A percentile compares a stretch with the other conserved stretches of the same genome.
Evolutionary conservation across 257 asterid species (phyloP).

Genomic region (Nicotiana benthamiana): DNA sequence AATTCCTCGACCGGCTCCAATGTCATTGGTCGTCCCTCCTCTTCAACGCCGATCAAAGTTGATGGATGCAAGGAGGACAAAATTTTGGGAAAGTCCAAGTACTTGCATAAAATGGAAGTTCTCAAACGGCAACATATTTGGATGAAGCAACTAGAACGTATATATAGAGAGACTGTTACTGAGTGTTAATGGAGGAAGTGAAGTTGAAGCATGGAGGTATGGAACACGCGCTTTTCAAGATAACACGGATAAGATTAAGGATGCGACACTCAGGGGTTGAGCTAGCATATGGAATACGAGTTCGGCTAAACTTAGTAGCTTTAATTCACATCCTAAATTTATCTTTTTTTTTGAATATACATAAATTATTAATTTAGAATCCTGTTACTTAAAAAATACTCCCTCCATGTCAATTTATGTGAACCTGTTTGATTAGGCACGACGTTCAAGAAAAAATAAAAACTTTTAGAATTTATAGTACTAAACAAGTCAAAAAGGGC

Average conservation of each 20-base stretch:
- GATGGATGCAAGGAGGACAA: slow-evolving; percentile 54
- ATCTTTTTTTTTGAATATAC: no score
- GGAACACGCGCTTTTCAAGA: slow-evolving; percentile 60
- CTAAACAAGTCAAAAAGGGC: no score
- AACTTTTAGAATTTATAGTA: no score
- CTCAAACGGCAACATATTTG: slow-evolving; percentile 53
- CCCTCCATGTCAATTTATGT: no score
- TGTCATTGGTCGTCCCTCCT: slow-evolving; percentile 22
- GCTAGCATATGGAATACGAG: no score
- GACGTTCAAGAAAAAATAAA: no score
- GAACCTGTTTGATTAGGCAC: no score
- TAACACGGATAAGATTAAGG: slow-evolving; percentile 39
- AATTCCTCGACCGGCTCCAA: not conserved
- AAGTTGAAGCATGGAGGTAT: slow-evolving; percentile 56
- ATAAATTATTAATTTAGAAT: no score
- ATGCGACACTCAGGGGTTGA: not conserved
- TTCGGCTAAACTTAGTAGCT: no score
- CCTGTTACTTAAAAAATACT: no score
- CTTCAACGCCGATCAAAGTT: slow-evolving; percentile 37
- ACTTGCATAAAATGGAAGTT: slow-evolving; percentile 54
- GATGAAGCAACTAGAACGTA: slow-evolving; percentile 43
- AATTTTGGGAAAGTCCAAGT: slow-evolving; percentile 41
- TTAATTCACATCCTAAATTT: no score
- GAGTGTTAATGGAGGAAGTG: slow-evolving; percentile 81
- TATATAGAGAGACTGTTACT: slow-evolving; percentile 59